Percentiles rank a stretch among this genome's conserved stretches.
Conservation (phyloP, 208 protist genomes). For the Leishmania amazonensis region DNA sequence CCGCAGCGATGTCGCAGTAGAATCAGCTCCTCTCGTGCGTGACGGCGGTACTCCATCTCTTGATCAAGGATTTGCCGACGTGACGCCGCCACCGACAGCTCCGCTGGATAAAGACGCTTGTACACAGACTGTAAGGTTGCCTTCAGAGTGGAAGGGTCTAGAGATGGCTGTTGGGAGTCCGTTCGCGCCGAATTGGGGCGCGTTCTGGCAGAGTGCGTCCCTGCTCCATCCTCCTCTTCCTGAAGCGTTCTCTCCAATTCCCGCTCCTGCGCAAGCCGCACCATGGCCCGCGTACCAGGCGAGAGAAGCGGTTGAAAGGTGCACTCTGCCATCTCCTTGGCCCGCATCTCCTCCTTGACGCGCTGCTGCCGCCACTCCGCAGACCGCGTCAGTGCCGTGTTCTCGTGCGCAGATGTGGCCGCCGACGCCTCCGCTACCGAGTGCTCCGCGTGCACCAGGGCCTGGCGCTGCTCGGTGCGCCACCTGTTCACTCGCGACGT, state of each 20-base stretch:
- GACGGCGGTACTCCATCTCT: constrained; percentile 34
- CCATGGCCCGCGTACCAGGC: constrained; percentile 56
- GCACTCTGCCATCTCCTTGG: constrained; percentile 66
- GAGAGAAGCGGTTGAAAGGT: constrained; percentile 78
- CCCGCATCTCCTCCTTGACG: constrained; percentile 41
- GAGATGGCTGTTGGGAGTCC: neutral
- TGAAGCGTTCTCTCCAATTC: constrained; percentile 20
- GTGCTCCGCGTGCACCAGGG: neutral
- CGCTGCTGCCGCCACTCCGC: constrained; percentile 20
- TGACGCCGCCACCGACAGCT: constrained; percentile 29
- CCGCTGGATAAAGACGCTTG: constrained; percentile 68
- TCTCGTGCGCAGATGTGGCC: neutral
- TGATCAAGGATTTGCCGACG: constrained; percentile 35
- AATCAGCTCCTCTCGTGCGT: constrained; percentile 49
- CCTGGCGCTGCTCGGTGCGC: neutral
- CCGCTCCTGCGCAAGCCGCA: constrained; percentile 29
- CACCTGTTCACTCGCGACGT: neutral
- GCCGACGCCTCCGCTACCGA: neutral
- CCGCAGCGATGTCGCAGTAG: constrained; percentile 44
- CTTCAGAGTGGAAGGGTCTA: constrained; percentile 13
- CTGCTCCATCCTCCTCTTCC: neutral
- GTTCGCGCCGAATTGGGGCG: neutral
- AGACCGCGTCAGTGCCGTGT: neutral
- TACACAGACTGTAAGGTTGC: constrained; percentile 49
- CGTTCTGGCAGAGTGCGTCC: neutral